Percentiles rank a stretch among this genome's conserved stretches.
Conservation (phyloP, 345 rosid species). For the Salix caprea region DNA sequence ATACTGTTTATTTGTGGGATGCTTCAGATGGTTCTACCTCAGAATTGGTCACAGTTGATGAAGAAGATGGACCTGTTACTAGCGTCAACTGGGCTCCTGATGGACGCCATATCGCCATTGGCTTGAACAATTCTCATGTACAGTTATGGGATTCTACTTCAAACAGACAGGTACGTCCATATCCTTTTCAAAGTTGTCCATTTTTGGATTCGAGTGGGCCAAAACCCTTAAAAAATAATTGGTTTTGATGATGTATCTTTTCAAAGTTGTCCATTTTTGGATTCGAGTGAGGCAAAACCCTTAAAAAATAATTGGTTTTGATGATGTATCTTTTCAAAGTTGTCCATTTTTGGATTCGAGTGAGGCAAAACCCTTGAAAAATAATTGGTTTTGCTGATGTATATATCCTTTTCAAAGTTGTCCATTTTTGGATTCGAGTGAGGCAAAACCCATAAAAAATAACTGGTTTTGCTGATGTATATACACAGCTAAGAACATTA, state of each 20-base stretch:
- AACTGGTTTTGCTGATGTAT: background rate
- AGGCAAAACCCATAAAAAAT: too few relatives aligned
- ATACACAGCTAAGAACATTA: background rate
- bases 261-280: too few relatives aligned
- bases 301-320: too few relatives aligned
- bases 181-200: background rate
- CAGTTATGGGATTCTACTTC: conserved; percentile 41
- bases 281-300: too few relatives aligned
- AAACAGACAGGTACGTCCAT: conserved; percentile 8
- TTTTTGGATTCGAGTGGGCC: too few relatives aligned
- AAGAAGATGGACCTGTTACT: conserved; percentile 39
- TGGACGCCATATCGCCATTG: conserved; percentile 38
- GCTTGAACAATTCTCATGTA: conserved; percentile 41
- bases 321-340: background rate
- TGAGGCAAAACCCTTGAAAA: too few relatives aligned
- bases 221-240: too few relatives aligned
- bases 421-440: background rate
- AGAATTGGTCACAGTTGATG: conserved; percentile 42
- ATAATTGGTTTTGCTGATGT: background rate
- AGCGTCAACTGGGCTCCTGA: conserved; percentile 53
- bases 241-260: background rate
- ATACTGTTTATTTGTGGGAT: conserved; percentile 17
- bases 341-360: background rate
- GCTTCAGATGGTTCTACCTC: conserved; percentile 20
- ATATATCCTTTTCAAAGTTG: background rate